Conservation (phyloP, 352 stramenopile genomes). For the Phytophthora pistaciae region DNA sequence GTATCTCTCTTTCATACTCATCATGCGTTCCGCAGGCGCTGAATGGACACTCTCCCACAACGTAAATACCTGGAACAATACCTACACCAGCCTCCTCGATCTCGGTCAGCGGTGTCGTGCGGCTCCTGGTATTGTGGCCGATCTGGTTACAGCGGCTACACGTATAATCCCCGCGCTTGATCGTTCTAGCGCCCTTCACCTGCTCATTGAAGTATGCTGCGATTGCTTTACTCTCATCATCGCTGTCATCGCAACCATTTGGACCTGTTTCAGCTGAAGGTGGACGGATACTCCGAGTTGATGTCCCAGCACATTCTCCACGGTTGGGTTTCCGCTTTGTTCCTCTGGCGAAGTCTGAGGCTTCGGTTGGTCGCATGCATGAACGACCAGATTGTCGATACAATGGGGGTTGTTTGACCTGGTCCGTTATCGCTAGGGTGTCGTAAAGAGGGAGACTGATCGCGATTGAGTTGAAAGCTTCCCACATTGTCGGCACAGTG, state of each 20-base stretch:
- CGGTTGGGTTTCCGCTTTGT: background rate
- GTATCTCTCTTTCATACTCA: constrained; percentile 1
- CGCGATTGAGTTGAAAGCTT: background rate
- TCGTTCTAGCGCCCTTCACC: background rate
- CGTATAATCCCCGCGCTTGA: background rate
- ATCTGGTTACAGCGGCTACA: background rate
- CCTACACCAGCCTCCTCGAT: background rate
- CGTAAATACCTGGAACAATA: background rate
- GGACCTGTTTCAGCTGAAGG: background rate
- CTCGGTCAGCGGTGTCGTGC: background rate
- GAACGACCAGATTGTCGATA: background rate
- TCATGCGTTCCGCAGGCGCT: background rate
- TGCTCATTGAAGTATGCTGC: background rate
- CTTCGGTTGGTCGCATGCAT: background rate
- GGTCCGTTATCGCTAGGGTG: background rate
- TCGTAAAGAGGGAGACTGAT: background rate
- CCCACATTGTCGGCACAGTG: background rate
- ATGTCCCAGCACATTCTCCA: background rate
- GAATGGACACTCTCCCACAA: background rate
- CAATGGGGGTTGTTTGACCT: background rate
- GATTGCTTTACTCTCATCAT: constrained; percentile 1
- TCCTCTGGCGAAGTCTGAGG: background rate
- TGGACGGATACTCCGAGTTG: background rate
- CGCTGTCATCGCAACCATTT: background rate
- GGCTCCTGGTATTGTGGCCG: background rate